Evolutionary conservation across 176 grass and related monocot genomes (phyloP), one percentile per base, ranked within the genome.

Genomic region (Ensete ventricosum): DNA sequence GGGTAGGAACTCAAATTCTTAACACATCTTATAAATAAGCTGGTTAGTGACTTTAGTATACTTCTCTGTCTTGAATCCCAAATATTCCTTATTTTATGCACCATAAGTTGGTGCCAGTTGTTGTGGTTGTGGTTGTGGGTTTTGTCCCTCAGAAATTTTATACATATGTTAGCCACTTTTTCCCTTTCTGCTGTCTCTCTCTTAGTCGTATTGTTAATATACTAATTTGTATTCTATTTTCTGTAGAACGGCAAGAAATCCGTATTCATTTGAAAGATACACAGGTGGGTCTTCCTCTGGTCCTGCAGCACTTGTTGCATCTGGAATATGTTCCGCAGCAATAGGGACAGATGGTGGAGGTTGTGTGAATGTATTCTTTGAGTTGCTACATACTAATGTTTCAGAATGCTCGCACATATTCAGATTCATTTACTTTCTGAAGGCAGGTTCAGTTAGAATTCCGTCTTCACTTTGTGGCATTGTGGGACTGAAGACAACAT

Each of bases 231-330:
- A 26, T 65, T 50, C 53, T 9, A 53, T 53, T 64, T 77, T 20
- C 82, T 85, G n/a, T 88, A 99, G 95, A 74, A 89, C 95, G 78
- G 72, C 82, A 55, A 87, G 95, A 87, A 99, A 99, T 77, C 95
- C 95, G 79, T 90, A 99, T 91, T 84, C 88, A 49, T 22, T 87
- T 82, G 90, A 99, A 79, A 91, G 95, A 78, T 99, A 99, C 82
- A 94, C 95, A 17, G 95, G 95, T 77, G 95, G 95, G 72, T 99
- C 95, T 80, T 99, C 95, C 27, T 99, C 95, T 73, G 95, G 95
- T 69, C 95, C 95, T 62, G 95, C 95, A 68, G 87, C 90, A 82
- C 82, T 99, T 72, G 95, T 99, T 64, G 84, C 95, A 71, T 94
- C 95, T 82, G 95, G 90, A 48, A 82, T 99, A 76, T 94, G 90